Evolutionary conservation across 2,329 filamentous ascomycete species (phyloP), one percentile per base, ranked within the genome.

Genomic region (Ophiostoma novo-ulmi): DNA sequence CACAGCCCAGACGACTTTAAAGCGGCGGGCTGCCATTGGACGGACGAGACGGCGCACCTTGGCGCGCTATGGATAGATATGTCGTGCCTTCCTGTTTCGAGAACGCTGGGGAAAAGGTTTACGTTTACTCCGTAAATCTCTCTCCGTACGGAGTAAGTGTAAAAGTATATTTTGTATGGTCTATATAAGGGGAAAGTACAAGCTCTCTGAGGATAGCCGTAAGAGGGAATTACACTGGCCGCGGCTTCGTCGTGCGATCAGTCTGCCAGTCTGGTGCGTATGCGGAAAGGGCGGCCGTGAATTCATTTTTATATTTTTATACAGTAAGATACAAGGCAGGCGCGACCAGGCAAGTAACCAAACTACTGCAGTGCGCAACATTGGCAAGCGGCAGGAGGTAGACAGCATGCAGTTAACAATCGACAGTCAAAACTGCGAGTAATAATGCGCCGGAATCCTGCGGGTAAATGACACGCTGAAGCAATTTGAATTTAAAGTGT

Each of bases 381-480:
- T 48, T 48, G 44, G 44, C 41, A 44, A 44, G 14, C 41, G 17
- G 41, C 58, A 69, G 61, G 35, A 44, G 31, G 31, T 31, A 31
- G 31, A 31, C 31, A 31, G 31, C 31, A 31, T 31, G 31, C 31
- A 3, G 31, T 31, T 31, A 31, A 31, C 3, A 31, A 31, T 31
- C 31, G 31, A 66, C 67, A 14, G 14, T 61, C 67, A 71, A 67
- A 69, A 61, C 22, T 26, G 71, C 71, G 66, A 72, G 61, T 69
- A 70, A 61, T 70, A 66, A n/a, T 68, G 71, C 69, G 69, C 20
- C 65, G 71, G 69, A 48, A 67, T 35, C 22, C 66, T 67, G 68
- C 68, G 68, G 70, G 70, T 71, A 71, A 63, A 48, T 14, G 66
- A 38, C 41, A 69, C 71, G 41, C 67, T 22, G 67, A 70, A 64